Evolutionary conservation across 2,329 filamentous ascomycete species (phyloP).

Genomic region (Paecilomyces fulvus): DNA sequence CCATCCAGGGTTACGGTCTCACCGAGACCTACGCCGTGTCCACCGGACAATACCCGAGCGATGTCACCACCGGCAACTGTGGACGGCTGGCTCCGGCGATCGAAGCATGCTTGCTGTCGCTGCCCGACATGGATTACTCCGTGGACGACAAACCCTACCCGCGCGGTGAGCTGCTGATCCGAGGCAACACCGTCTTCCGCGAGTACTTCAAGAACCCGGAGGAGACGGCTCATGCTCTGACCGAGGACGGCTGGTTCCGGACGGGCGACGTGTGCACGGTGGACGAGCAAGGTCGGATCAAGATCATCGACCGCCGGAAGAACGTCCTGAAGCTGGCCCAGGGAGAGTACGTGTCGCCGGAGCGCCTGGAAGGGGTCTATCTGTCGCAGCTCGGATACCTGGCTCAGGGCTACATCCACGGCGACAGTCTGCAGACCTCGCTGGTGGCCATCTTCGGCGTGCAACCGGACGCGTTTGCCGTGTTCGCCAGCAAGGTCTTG

Average conservation of each 20-base stretch:
- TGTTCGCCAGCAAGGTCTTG: slow-evolving; percentile 69
- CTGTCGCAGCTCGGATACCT: slow-evolving; percentile 72
- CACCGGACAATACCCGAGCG: slow-evolving; percentile 59
- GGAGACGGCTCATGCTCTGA: slow-evolving; percentile 75
- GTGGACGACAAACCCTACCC: slow-evolving; percentile 81
- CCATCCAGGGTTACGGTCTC: slow-evolving; percentile 84
- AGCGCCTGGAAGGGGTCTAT: slow-evolving; percentile 93
- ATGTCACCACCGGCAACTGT: slow-evolving; percentile 73
- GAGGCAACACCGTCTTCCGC: slow-evolving; percentile 69
- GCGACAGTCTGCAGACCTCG: slow-evolving; percentile 71
- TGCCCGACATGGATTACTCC: slow-evolving; percentile 90
- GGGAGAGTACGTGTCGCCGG: slow-evolving; percentile 95
- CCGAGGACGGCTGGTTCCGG: slow-evolving; percentile 91
- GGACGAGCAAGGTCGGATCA: slow-evolving; percentile 77
- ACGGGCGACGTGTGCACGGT: slow-evolving; percentile 86
- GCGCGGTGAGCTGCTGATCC: slow-evolving; percentile 78
- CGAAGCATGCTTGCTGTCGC: slow-evolving; percentile 75
- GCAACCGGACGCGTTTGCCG: slow-evolving; percentile 73
- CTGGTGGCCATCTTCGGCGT: slow-evolving; percentile 84
- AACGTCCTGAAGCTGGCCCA: slow-evolving; percentile 98
- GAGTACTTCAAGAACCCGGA: slow-evolving; percentile 87
- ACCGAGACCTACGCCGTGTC: slow-evolving; percentile 85
- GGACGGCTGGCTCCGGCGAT: slow-evolving; percentile 59
- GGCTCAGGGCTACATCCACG: slow-evolving; percentile 79
- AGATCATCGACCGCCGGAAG: slow-evolving; percentile 94